Percentiles rank a stretch among this genome's conserved stretches.
These are phyloP conservation scores for Phylloporus arenicola DNA, from an alignment of 768 basidiomycete species.

Conservation along the genomic window DNA sequence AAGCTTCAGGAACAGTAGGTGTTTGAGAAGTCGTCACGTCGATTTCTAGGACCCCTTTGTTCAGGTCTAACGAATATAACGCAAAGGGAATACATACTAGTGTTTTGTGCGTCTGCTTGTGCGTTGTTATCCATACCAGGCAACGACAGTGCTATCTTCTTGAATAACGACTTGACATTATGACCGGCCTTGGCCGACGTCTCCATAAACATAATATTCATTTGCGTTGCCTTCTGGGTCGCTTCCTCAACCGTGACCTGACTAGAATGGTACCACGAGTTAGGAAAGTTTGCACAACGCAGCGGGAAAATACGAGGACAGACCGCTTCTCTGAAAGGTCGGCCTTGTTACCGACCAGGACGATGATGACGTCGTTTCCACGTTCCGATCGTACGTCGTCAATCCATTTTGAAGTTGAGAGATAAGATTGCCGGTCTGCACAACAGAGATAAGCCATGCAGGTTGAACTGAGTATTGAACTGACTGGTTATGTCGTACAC, in stretches of 20 bases:
- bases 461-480: conserved; percentile 27
- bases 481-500: conserved; percentile 98
- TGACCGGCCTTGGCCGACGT: conserved; percentile 99
- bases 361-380: conserved; percentile 97
- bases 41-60: conserved; percentile 55
- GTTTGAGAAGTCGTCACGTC: conserved; percentile 75
- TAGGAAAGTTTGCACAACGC: conserved; percentile 3
- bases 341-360: conserved; percentile 97
- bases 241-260: conserved; percentile 99
- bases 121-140: conserved; percentile 91
- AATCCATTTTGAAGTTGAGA: conserved; percentile 98
- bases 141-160: conserved; percentile 97
- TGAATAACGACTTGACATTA: conserved; percentile 98
- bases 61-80: conserved; percentile 3
- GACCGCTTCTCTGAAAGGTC: conserved; percentile 98
- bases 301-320: conserved; percentile 21
- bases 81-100: conserved; percentile 33
- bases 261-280: conserved; percentile 38
- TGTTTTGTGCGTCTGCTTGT: conserved; percentile 50
- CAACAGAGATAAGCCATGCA: conserved; percentile 1
- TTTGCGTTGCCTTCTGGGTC: conserved; percentile 81
- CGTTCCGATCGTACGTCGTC: conserved; percentile 97
- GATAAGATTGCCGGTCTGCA: conserved; percentile 92
- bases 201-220: conserved; percentile 98
- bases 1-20: conserved; percentile 78